Base-by-base conservation (phyloP, 345 rosid species). In the Excoecaria agallocha region DNA sequence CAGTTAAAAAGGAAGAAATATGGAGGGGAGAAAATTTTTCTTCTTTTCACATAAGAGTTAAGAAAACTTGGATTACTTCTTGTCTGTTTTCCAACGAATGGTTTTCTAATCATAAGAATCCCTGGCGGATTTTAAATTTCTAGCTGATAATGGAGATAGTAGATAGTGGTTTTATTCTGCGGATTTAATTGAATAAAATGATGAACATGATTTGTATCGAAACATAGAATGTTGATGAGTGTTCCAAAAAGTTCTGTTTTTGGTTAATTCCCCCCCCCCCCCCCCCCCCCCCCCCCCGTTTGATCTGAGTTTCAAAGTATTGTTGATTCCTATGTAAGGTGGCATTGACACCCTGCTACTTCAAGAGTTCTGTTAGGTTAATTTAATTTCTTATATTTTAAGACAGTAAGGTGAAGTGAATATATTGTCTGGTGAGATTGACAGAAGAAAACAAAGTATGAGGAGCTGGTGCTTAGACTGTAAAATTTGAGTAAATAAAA, bases 391-490 rank as follows among this genome's bases (percentile, higher is more conserved):
- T 45, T 75, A 7, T 24, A 35, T 68, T 45, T 43, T 43, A 6
- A 43, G 10, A 43, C 11, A 39, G 71, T 48, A 30, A 66, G 75
- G 61, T 71, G 22, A 63, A 50, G 69, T 61, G 56, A 71, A 74
- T 70, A 66, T 77, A 46, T 55, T 71, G 59, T 73, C 46, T 49
- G 66, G 64, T 71, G 71, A 37, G 45, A 68, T 74, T 79, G 16
- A 64, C 68, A 62, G 72, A 77, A 71, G 69, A 74, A 76, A 75
- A 73, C 79, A 82, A 62, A 73, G 43, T 82, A 68, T 52, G 43
- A 59, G 41, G 39, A 59, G 58, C 62, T 79, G 77, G 22, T 58
- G 57, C 52, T 1, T 51, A 24, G 59, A 70, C 84, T 72, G 85
- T 82, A 75, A 82, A 82, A 56, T 70, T 73, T 55, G 20, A 60